Evolutionary conservation across 345 rosid genomes (phyloP), one percentile per base, ranked within the genome.

Genomic region (Acer saccharum): DNA sequence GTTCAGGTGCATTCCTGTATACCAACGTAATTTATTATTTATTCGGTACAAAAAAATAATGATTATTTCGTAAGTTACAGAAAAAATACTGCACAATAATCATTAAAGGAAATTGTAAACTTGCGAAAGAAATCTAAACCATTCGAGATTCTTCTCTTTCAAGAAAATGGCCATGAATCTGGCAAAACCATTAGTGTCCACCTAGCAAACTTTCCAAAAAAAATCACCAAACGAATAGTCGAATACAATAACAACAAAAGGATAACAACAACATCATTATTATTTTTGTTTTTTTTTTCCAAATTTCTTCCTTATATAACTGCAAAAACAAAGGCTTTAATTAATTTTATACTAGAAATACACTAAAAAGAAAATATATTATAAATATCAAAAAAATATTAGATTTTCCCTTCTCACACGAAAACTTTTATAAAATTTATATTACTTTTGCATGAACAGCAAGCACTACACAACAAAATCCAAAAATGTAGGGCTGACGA

Each of bases 241-340:
- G n/a, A n/a, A 48, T 64, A 25, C 60, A 20, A n/a, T n/a, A 80
- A 32, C 35, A 46, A 77, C 73, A 68, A 72, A 16, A 65, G 41
- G 13, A 3, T 41, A 61, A 68, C 44, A 27, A 72, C 67, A 23
- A 60, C 71, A 57, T 58, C 65, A 71, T 73, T 10, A 60, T 74
- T 55, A 52, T 69, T 43, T 0, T 10, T 5, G n/a, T 65, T 74
- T 80, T n/a, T 65, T 74, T 82, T 76, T 82, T 82, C 82, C 61
- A 11, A 23, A 32, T 7, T 43, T 46, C 32, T 44, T 62, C 43
- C 70, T 77, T 66, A 32, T 66, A 46, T 79, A 84, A 81, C 80
- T 65, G 77, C 78, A 65, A 69, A 58, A 21, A 52, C 35, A 21
- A 67, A 43, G 44, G 69, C 70, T 58, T 75, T 21, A 20, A n/a